A percentile compares a stretch with the other conserved stretches of the same genome.
These are phyloP conservation scores for Cercophora scortea DNA, from an alignment of 495 filamentous ascomycete species.

Conservation along the genomic window DNA sequence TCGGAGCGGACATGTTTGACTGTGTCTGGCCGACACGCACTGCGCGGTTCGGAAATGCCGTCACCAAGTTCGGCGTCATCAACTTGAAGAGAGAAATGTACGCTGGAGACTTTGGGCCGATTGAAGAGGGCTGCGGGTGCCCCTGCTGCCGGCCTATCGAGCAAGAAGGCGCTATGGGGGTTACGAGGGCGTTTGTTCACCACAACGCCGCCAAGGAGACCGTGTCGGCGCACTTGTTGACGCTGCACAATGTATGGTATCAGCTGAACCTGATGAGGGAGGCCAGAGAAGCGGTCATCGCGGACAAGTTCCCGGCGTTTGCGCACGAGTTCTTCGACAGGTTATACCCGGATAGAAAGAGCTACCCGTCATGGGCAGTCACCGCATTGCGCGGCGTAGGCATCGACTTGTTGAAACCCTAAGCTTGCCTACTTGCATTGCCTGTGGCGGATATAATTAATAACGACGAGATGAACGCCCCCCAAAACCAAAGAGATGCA, in stretches of 20 bases:
- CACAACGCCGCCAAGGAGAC: conserved; percentile 93
- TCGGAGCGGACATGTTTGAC: conserved; percentile 99
- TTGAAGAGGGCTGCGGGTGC: conserved; percentile 77
- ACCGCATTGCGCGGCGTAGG: conserved; percentile 77
- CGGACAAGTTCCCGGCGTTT: conserved; percentile 74
- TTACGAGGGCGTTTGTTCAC: conserved; percentile 84
- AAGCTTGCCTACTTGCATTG: background rate
- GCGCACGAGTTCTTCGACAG: conserved; percentile 66
- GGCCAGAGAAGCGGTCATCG: conserved; percentile 70
- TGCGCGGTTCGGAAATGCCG: conserved; percentile 90
- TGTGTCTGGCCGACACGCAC: conserved; percentile 98
- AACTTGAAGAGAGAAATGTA: conserved; percentile 75
- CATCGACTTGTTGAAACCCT: conserved; percentile 55
- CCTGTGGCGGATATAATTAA: too few relatives aligned
- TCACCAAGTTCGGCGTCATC: conserved; percentile 70
- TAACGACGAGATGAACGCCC: too few relatives aligned
- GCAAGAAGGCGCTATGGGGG: conserved; percentile 64
- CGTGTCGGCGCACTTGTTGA: conserved; percentile 86
- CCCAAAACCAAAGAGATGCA: too few relatives aligned
- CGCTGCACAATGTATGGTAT: conserved; percentile 92
- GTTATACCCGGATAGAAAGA: conserved; percentile 58
- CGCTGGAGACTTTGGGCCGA: conserved; percentile 70
- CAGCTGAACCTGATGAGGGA: conserved; percentile 73
- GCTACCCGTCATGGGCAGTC: conserved; percentile 77
- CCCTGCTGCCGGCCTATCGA: conserved; percentile 58